Conservation (phyloP, 345 rosid species). For the Eucalyptus decipiens region DNA sequence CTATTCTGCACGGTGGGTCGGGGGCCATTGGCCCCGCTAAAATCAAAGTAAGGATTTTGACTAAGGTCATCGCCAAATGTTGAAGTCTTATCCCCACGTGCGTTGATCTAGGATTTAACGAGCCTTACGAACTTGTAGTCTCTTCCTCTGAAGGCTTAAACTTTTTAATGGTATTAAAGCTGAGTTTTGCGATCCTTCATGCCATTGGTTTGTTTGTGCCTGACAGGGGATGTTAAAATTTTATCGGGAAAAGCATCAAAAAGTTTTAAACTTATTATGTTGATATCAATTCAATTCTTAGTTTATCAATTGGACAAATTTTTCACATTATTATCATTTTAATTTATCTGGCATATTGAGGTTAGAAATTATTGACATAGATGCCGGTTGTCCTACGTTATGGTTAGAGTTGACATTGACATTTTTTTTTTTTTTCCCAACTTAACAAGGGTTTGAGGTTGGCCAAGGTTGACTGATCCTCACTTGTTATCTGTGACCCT, state of each 20-base stretch:
- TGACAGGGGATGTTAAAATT: too few species aligned
- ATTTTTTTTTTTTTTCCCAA: too few species aligned
- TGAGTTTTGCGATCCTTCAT: fast-evolving
- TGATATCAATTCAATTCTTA: fast-evolving
- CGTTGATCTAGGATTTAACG: not conserved
- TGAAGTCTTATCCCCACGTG: not conserved
- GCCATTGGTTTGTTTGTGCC: not conserved
- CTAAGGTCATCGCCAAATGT: not conserved
- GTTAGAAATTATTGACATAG: too few species aligned
- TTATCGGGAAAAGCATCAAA: not conserved
- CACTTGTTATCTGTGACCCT: too few species aligned
- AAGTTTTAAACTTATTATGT: too few species aligned
- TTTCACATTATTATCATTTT: fast-evolving
- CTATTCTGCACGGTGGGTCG: not conserved
- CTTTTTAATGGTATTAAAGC: not conserved
- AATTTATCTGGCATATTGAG: too few species aligned
- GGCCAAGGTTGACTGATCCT: not conserved
- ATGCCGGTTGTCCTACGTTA: fast-evolving
- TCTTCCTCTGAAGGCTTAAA: not conserved
- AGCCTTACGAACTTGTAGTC: fast-evolving
- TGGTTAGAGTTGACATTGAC: fast-evolving
- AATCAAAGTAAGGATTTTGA: not conserved
- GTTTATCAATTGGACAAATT: fast-evolving
- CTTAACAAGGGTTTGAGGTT: not conserved
- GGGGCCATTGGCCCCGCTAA: not conserved